Conservation (phyloP, 768 basidiomycete genomes). For the Clavaria fumosa region DNA sequence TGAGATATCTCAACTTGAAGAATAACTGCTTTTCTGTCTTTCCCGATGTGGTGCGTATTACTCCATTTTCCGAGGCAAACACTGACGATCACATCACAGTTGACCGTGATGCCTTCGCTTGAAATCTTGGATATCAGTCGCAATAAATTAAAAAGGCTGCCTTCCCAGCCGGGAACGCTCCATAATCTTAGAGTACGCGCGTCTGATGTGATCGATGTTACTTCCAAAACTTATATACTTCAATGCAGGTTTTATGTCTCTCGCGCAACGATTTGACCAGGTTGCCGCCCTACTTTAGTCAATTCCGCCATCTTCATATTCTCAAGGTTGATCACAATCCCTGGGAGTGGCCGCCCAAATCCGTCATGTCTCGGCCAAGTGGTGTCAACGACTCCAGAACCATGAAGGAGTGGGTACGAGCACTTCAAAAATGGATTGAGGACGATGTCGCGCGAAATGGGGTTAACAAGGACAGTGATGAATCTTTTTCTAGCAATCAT, state of each 20-base stretch:
- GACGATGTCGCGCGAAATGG: constrained; percentile 25
- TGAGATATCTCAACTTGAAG: constrained; percentile 80
- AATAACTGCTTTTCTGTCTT: constrained; percentile 71
- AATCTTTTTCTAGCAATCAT: constrained; percentile 34
- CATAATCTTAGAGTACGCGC: constrained; percentile 53
- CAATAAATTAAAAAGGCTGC: constrained; percentile 76
- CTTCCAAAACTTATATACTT: constrained; percentile 2
- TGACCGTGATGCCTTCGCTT: constrained; percentile 70
- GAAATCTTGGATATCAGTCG: constrained; percentile 92
- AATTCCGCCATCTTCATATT: constrained; percentile 58
- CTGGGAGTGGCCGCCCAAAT: constrained; percentile 77
- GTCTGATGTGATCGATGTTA: neutral
- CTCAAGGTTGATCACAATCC: constrained; percentile 87
- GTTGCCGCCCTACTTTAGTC: constrained; percentile 63
- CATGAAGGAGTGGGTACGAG: constrained; percentile 57
- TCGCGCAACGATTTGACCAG: constrained; percentile 71
- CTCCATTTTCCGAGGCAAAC: constrained; percentile 1
- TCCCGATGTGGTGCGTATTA: constrained; percentile 65
- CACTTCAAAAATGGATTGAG: constrained; percentile 66
- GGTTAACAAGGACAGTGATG: constrained; percentile 31
- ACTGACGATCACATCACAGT: constrained; percentile 25
- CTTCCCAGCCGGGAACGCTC: constrained; percentile 66
- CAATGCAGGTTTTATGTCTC: constrained; percentile 62
- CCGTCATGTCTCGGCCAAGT: constrained; percentile 30
- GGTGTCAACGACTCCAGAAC: constrained; percentile 31